Evolutionary conservation across 352 stramenopile species (phyloP).

Genomic region (Phytophthora ohioensis): DNA sequence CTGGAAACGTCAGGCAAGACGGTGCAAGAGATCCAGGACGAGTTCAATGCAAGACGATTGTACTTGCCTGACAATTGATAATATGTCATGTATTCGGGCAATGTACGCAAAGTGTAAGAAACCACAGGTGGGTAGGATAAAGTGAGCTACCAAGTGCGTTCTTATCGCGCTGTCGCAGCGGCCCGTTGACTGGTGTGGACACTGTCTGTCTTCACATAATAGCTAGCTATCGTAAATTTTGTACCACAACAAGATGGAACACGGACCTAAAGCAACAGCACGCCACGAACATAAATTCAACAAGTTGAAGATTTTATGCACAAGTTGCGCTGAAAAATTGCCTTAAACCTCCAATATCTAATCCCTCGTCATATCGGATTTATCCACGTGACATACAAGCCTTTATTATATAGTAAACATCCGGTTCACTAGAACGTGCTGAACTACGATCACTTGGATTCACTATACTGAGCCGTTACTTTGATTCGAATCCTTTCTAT

Average conservation of each 20-base stretch:
- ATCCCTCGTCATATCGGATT: not conserved
- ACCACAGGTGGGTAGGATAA: too few species aligned
- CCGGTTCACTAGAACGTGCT: conserved; percentile 11
- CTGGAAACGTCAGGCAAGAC: conserved; percentile 45
- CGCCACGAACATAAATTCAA: too few species aligned
- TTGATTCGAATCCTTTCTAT: conserved; percentile 11
- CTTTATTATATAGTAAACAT: conserved; percentile 15
- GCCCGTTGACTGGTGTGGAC: too few species aligned
- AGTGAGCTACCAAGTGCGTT: too few species aligned
- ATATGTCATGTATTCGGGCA: too few species aligned
- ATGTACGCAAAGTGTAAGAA: too few species aligned
- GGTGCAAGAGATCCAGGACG: conserved; percentile 41
- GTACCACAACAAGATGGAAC: too few species aligned
- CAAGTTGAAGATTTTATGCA: conserved; percentile 19
- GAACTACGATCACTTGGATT: conserved; percentile 22
- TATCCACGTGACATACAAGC: not conserved
- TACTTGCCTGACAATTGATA: too few species aligned
- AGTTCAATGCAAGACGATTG: conserved; percentile 36
- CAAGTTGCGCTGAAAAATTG: not conserved
- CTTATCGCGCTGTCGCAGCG: too few species aligned
- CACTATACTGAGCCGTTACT: conserved; percentile 40
- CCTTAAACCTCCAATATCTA: not conserved
- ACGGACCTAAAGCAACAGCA: too few species aligned
- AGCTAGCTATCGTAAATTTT: too few species aligned
- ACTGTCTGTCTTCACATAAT: too few species aligned